Evolutionary conservation across 2,329 filamentous ascomycete species (phyloP).

Genomic region (Capronia coronata): DNA sequence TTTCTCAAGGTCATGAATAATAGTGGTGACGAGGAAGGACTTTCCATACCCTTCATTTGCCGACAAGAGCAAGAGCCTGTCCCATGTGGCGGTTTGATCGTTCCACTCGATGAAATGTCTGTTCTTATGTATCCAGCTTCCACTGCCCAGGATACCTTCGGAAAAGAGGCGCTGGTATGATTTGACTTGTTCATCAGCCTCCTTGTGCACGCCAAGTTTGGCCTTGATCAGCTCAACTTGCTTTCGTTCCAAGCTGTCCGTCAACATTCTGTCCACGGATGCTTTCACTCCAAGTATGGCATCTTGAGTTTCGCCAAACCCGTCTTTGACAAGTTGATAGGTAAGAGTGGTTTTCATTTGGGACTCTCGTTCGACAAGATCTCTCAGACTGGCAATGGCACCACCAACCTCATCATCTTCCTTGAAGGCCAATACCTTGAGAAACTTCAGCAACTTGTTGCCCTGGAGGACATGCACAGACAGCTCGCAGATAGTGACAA

Average conservation of each 20-base stretch:
- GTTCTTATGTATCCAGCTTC: background rate
- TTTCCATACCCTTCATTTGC: constrained; percentile 3
- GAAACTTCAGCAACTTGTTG: constrained; percentile 1
- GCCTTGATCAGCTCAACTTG: background rate
- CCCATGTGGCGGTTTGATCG: background rate
- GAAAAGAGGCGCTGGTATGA: background rate
- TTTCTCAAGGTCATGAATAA: background rate
- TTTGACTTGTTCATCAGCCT: background rate
- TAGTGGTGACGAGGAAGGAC: background rate
- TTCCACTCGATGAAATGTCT: background rate
- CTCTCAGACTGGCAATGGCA: constrained; percentile 27
- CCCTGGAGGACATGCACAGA: constrained; percentile 1
- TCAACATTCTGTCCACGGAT: background rate
- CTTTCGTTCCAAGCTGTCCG: constrained; percentile 1
- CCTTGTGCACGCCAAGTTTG: background rate
- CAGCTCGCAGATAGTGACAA: constrained; percentile 1
- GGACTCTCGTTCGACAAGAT: constrained; percentile 29
- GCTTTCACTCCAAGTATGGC: background rate
- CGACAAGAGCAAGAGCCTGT: background rate
- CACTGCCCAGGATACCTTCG: background rate
- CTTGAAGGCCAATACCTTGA: constrained; percentile 30
- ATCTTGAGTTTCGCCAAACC: constrained; percentile 1
- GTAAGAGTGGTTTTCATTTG: constrained; percentile 29
- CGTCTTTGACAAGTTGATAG: constrained; percentile 8
- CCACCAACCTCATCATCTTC: constrained; percentile 31